A percentile compares a stretch with the other conserved stretches of the same genome.
Evolutionary conservation across 208 protist species (phyloP).

Genomic region (Wallacemonas sp.): DNA sequence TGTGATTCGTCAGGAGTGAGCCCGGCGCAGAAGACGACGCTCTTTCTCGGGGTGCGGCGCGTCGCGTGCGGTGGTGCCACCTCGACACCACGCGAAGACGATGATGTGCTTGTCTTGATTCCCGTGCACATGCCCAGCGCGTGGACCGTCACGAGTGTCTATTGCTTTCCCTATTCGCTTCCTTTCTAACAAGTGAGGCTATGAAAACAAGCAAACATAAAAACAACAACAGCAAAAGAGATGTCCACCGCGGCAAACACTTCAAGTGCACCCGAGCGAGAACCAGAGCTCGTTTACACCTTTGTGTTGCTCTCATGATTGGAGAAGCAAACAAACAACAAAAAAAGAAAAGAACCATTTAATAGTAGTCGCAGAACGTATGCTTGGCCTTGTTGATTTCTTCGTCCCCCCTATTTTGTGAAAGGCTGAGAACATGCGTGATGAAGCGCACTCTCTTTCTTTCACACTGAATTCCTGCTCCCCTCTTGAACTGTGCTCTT

Average conservation of each 20-base stretch:
- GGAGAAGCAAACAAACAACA: too few species aligned
- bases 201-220: conserved; percentile 2
- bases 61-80: neutral
- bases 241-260: neutral
- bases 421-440: too few species aligned
- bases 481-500: neutral
- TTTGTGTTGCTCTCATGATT: too few species aligned
- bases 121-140: neutral
- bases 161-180: conserved; percentile 10
- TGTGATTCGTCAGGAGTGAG: neutral
- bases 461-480: neutral
- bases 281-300: too few species aligned
- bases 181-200: neutral
- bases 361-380: too few species aligned
- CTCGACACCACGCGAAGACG: neutral
- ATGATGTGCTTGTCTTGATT: neutral
- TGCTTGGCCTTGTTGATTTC: too few species aligned
- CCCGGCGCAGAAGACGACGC: neutral
- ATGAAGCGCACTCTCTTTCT: neutral
- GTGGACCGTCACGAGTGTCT: neutral
- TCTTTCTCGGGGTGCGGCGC: conserved; percentile 6
- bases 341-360: too few species aligned
- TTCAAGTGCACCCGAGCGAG: too few species aligned
- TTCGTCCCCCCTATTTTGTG: neutral
- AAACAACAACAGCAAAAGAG: neutral